These are phyloP conservation scores for Penicillium atrosanguineum DNA, from an alignment of 495 filamentous ascomycete genomes.

Conservation along the genomic window DNA sequence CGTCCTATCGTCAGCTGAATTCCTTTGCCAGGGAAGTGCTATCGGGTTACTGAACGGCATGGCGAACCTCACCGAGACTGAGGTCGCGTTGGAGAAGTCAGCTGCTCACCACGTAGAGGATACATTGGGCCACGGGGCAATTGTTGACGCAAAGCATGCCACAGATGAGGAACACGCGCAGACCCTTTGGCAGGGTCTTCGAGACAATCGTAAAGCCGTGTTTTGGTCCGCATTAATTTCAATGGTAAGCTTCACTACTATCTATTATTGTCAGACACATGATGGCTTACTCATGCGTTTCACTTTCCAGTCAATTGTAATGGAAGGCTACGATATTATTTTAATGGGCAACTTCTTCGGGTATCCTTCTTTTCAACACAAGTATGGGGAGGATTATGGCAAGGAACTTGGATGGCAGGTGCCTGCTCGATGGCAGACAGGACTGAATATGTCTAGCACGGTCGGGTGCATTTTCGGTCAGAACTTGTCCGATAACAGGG, in stretches of 20 bases:
- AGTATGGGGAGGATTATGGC: slow-evolving; percentile 33
- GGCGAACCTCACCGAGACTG: slow-evolving; percentile 11
- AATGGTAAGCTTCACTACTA: slow-evolving; percentile 44
- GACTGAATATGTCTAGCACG: slow-evolving; percentile 32
- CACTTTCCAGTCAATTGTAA: slow-evolving; percentile 32
- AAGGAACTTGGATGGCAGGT: slow-evolving; percentile 25
- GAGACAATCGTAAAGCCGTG: slow-evolving; percentile 47
- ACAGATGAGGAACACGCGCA: slow-evolving; percentile 32
- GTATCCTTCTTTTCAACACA: slow-evolving; percentile 35
- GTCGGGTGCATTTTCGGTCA: slow-evolving; percentile 35
- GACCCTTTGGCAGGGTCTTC: slow-evolving; percentile 32
- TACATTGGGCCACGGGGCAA: slow-evolving; percentile 21
- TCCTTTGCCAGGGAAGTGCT: neutral
- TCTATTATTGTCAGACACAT: too few relatives aligned
- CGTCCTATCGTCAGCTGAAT: neutral
- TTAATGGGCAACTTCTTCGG: slow-evolving; percentile 43
- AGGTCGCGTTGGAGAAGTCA: slow-evolving; percentile 23
- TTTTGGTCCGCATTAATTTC: slow-evolving; percentile 48
- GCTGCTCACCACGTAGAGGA: slow-evolving; percentile 29
- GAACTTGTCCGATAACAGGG: neutral
- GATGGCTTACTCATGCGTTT: too few relatives aligned
- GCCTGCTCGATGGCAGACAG: slow-evolving; percentile 36
- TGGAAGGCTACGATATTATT: slow-evolving; percentile 53
- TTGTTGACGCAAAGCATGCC: slow-evolving; percentile 32
- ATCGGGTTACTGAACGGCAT: slow-evolving; percentile 1